Conservation (phyloP, 257 asterid species). For the Solanum dulcamara region DNA sequence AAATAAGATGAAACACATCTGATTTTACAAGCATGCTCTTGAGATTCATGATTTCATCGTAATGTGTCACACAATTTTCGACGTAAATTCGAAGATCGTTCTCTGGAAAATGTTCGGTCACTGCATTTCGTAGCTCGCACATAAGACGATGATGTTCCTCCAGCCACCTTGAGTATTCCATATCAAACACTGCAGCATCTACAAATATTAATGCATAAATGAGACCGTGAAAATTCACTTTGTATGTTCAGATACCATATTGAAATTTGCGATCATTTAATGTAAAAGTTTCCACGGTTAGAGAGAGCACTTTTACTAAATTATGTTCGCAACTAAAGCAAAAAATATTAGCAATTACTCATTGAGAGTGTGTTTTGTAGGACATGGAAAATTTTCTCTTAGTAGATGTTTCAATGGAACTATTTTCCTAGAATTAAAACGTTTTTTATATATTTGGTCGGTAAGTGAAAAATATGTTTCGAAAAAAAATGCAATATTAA, state of each 20-base stretch:
- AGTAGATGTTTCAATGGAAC: too few relatives aligned
- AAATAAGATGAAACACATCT: slow-evolving; percentile 62
- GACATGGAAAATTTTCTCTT: background rate
- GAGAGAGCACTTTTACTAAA: background rate
- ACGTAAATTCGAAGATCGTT: slow-evolving; percentile 50
- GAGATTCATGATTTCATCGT: slow-evolving; percentile 43
- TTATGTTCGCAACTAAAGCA: background rate
- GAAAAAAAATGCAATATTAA: background rate
- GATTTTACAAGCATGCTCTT: slow-evolving; percentile 47
- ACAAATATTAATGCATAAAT: background rate
- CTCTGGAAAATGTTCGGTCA: slow-evolving; percentile 57
- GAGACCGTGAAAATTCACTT: background rate
- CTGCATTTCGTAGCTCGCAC: slow-evolving; percentile 59
- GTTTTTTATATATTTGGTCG: background rate
- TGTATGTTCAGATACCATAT: background rate
- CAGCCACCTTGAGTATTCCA: slow-evolving; percentile 77
- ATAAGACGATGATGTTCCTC: slow-evolving; percentile 69
- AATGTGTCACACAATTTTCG: slow-evolving; percentile 55
- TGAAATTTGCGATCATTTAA: background rate
- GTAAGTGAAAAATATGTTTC: background rate
- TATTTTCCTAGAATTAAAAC: too few relatives aligned
- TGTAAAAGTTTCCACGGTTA: background rate
- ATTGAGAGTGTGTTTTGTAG: background rate
- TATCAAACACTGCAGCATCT: slow-evolving; percentile 58
- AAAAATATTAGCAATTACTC: background rate